Conservation (phyloP, 768 basidiomycete genomes). For the Suillus fuscotomentosus region DNA sequence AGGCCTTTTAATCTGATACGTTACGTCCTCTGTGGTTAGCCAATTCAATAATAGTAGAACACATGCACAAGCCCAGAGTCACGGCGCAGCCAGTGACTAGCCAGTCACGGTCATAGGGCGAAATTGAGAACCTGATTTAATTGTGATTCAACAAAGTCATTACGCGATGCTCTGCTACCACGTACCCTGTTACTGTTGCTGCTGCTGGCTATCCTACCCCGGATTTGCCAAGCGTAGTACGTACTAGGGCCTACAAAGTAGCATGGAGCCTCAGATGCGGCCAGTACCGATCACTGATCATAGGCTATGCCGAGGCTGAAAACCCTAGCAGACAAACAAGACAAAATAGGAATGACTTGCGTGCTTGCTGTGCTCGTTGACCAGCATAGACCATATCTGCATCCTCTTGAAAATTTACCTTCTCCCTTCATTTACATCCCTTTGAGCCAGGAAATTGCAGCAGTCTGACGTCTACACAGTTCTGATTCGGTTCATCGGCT, state of each 20-base stretch:
- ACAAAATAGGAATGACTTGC: conserved; percentile 25
- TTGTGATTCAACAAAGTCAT: not conserved
- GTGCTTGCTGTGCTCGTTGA: conserved; percentile 1
- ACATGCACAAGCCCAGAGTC: not conserved
- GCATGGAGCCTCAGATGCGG: not conserved
- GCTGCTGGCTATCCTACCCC: not conserved
- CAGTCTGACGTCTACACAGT: not conserved
- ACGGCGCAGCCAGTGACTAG: not conserved
- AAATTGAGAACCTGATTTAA: not conserved
- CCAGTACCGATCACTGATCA: not conserved
- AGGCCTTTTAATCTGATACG: not conserved
- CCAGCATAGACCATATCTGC: conserved; percentile 10
- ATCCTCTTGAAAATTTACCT: not conserved
- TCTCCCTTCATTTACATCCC: not conserved
- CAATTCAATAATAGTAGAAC: not conserved
- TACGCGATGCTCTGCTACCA: not conserved
- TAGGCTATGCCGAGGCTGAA: not conserved
- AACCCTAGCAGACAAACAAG: conserved; percentile 28
- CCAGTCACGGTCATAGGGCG: not conserved
- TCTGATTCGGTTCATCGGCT: not conserved
- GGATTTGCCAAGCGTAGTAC: not conserved
- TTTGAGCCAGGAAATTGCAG: not conserved
- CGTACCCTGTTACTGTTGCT: not conserved
- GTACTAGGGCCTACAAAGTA: not conserved
- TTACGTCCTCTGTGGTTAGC: not conserved